Evolutionary conservation across 768 basidiomycete species (phyloP).

Genomic region (Zangia roseola): DNA sequence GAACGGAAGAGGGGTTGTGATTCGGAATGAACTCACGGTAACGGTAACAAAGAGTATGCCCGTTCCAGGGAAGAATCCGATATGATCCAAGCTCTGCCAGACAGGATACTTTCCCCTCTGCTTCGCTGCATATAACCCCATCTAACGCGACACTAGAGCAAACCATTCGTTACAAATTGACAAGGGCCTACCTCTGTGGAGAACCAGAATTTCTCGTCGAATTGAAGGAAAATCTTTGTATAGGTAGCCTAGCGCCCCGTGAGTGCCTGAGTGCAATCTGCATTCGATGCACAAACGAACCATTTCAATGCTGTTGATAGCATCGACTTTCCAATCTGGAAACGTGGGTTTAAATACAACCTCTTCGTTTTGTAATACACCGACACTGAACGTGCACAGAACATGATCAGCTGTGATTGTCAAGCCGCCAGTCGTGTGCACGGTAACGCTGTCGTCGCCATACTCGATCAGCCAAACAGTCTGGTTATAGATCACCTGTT

Average conservation of each 20-base stretch:
- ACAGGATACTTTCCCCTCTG: conserved; percentile 63
- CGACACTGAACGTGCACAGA: conserved; percentile 66
- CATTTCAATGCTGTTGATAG: conserved; percentile 63
- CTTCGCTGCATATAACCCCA: conserved; percentile 54
- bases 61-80: conserved; percentile 58
- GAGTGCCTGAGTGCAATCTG: not conserved
- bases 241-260: conserved; percentile 44
- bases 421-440: conserved; percentile 45
- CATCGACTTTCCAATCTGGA: conserved; percentile 63
- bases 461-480: conserved; percentile 50
- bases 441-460: conserved; percentile 42
- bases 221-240: conserved; percentile 68
- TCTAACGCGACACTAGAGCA: conserved; percentile 9
- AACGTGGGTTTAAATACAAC: conserved; percentile 54
- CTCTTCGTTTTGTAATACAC: conserved; percentile 65
- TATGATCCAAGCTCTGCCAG: conserved; percentile 64
- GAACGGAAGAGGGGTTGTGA: not conserved
- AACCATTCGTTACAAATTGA: not conserved
- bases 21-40: conserved; percentile 15
- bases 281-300: conserved; percentile 24
- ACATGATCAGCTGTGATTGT: conserved; percentile 54
- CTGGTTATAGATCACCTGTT: conserved; percentile 49
- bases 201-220: conserved; percentile 61
- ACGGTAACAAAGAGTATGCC: conserved; percentile 40
- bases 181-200: conserved; percentile 36